Base-by-base conservation (phyloP, 768 basidiomycete genomes). In the Epithele typhae region DNA sequence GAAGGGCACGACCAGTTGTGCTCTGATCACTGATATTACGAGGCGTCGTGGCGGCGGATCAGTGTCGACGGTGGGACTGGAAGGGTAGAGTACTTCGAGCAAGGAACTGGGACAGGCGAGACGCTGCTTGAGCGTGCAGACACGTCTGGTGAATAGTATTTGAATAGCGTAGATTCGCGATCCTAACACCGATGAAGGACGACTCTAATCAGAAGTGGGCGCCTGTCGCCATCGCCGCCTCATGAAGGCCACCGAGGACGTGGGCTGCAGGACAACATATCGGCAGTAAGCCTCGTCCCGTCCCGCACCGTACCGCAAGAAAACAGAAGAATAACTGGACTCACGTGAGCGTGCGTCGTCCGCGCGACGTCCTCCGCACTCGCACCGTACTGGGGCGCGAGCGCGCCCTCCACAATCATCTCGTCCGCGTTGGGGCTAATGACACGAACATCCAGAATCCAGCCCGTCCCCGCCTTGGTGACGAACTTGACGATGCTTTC, bases 381-480 rank as follows among this genome's bases (percentile, higher is more conserved):
- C n/a, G 94, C 95, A 49, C 90, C 86, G 61, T 97, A 97, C 66
- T 97, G 93, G 51, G 98, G 76, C 1, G 95, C 95, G 38, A 99
- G 75, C 22, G 84, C 84, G 49, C 80, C 93, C 65, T 89, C 87
- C 8, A 82, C 81, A 60, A 99, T 92, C 87, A 96, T 92, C 71
- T 99, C 95, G 55, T 94, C 95, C 43, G 95, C 95, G 61, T 92
- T 93, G 10, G 93, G 91, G 11, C 93, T 90, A 46, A 95, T 92
- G 65, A 97, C 95, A 68, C 97, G 94, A 1, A 84, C 83, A 40
- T 95, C 95, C 5, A 98, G 72, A 37, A 98, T 84, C 65, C 81
- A 82, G 65, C 97, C 94, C 0, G 94, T 97, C 71, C 95, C 89
- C 72, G 89, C 88, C 78, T 99, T 95, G 0, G 85, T 78, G 50